A percentile compares a stretch with the other conserved stretches of the same genome.
Conservation (phyloP, 1,284 basidiomycete genomes). For the Sporisorium graminicola region DNA sequence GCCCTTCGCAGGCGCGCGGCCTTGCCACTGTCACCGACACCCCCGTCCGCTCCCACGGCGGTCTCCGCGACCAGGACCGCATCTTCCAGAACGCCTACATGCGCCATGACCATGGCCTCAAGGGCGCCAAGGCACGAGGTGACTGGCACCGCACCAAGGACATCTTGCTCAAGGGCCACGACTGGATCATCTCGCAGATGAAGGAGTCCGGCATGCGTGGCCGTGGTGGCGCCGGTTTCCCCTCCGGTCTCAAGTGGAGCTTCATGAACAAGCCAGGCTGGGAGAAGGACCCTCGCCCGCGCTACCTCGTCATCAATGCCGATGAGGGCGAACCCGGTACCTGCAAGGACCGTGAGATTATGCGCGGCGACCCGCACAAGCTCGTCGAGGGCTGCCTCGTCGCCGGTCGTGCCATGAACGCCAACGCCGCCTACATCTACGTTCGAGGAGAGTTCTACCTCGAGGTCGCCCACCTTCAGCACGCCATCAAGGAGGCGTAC, state of each 20-base stretch:
- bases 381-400: conserved; percentile 97
- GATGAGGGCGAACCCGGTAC: conserved; percentile 99
- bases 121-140: conserved; percentile 79
- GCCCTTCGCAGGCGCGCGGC: conserved; percentile 53
- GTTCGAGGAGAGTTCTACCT: conserved; percentile 98
- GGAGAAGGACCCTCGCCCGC: conserved; percentile 92
- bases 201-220: conserved; percentile 96
- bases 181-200: conserved; percentile 96
- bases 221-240: conserved; percentile 96
- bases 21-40: conserved; percentile 67
- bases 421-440: conserved; percentile 97
- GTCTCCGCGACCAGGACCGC: conserved; percentile 68
- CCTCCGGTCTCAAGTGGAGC: conserved; percentile 93
- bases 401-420: conserved; percentile 98
- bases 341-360: conserved; percentile 98
- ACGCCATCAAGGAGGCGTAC: conserved; percentile 96
- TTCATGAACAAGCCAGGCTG: conserved; percentile 99
- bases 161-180: conserved; percentile 91
- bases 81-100: conserved; percentile 70
- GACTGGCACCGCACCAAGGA: conserved; percentile 99
- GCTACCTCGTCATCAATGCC: conserved; percentile 97
- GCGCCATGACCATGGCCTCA: conserved; percentile 67
- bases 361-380: conserved; percentile 98
- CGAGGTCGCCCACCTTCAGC: conserved; percentile 91
- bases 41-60: conserved; percentile 64